A percentile compares a stretch with the other conserved stretches of the same genome.
These are phyloP conservation scores for Epicoccum nigrum DNA, from an alignment of 2,329 filamentous ascomycete genomes.

Conservation along the genomic window DNA sequence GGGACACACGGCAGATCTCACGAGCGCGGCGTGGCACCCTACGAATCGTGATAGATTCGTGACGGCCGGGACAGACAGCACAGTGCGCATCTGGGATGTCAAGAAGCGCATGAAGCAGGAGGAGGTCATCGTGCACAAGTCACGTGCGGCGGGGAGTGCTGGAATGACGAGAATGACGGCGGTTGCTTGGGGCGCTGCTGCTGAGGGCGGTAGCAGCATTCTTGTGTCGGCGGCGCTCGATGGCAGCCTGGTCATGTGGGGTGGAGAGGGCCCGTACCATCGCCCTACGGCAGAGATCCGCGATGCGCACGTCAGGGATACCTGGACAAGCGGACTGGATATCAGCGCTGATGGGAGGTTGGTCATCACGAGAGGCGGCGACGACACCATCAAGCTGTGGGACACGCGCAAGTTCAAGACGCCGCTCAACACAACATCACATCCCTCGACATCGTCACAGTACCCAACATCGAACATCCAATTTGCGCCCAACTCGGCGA, in stretches of 20 bases:
- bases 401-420: conserved; percentile 95
- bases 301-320: conserved; percentile 80
- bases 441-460: conserved; percentile 81
- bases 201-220: conserved; percentile 77
- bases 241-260: conserved; percentile 89
- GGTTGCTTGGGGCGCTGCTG: conserved; percentile 80
- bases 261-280: conserved; percentile 83
- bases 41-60: conserved; percentile 82
- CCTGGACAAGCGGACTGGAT: conserved; percentile 91
- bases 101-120: conserved; percentile 90
- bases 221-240: conserved; percentile 85
- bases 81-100: conserved; percentile 94
- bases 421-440: conserved; percentile 78
- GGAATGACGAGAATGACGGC: conserved; percentile 94
- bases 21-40: conserved; percentile 89
- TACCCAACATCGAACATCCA: conserved; percentile 86
- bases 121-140: conserved; percentile 95
- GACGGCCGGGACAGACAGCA: conserved; percentile 94
- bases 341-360: conserved; percentile 90
- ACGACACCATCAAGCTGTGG: conserved; percentile 94
- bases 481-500: conserved; percentile 83
- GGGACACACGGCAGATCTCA: conserved; percentile 91
- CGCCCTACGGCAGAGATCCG: conserved; percentile 82
- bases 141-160: conserved; percentile 82
- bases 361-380: conserved; percentile 87